A percentile compares a stretch with the other conserved stretches of the same genome.
phyloP scores from a whole-genome alignment of 768 basidiomycete species.

The Pisolithus albus region DNA sequence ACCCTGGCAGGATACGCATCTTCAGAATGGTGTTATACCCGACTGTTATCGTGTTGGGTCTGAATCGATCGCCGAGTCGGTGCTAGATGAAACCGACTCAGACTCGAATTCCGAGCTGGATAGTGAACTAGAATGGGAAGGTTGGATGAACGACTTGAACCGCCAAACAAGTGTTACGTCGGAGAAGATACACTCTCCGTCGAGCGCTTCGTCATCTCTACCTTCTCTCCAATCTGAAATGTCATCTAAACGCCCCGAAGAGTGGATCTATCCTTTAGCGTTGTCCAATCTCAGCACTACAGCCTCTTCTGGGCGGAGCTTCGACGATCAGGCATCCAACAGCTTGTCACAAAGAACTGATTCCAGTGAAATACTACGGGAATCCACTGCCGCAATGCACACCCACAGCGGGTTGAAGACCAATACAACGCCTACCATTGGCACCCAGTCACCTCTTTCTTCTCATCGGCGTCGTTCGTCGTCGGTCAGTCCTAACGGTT shows the following conservation, averaged over 20 bases:
- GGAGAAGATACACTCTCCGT: background rate
- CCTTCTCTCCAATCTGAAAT: conserved; percentile 24
- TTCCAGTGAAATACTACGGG: background rate
- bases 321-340: background rate
- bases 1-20: conserved; percentile 19
- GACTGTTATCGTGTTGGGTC: conserved; percentile 10
- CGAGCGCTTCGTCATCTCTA: conserved; percentile 5
- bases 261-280: conserved; percentile 10
- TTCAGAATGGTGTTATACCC: conserved; percentile 8
- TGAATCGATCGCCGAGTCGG: conserved; percentile 30
- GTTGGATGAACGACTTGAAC: conserved; percentile 55
- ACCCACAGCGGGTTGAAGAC: conserved; percentile 6
- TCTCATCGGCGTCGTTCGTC: conserved; percentile 19
- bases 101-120: conserved; percentile 6
- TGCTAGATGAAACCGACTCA: conserved; percentile 19
- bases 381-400: conserved; percentile 2
- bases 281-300: conserved; percentile 1
- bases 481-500: conserved; percentile 14
- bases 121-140: conserved; percentile 60
- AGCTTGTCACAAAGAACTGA: conserved; percentile 12
- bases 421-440: conserved; percentile 15
- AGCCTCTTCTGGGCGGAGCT: background rate
- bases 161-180: conserved; percentile 27
- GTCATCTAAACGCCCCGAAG: conserved; percentile 17
- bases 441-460: background rate